Evolutionary conservation across 129 eudicot genomes (phyloP), one percentile per base, ranked within the genome.

Genomic region (Arctium minus): DNA sequence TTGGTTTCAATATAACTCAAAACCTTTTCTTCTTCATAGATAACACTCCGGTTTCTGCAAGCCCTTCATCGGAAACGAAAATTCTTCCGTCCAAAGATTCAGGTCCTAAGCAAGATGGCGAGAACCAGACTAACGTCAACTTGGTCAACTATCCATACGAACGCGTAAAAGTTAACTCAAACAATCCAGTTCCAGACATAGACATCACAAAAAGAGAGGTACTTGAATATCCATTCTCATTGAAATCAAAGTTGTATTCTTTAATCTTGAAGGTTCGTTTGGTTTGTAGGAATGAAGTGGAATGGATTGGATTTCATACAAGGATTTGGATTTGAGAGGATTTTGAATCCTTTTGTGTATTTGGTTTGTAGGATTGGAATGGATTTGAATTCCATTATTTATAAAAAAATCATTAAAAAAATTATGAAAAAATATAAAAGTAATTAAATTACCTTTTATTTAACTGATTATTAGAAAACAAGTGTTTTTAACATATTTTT

Each of bases 171-270:
- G 79, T 91, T 76, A 76, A 79, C 31, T 92, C 97, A 33, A 82
- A 81, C 17, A 84, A 86, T 81, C 97, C 94, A 22, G 90, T 76
- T 40, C 73, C 87, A 4, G 92, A 82, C 48, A 86, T 92, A 48
- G 97, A 92, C 85, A 82, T 88, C n/a, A 90, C 97, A 60, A 92
- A 83, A 77, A 84, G 97, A 85, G 97, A 92, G 97, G 97, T 92
- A 85, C 40, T 42, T 17, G 42, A 72, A 22, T 72, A 46, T 79
- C 68, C 29, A 70, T 73, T 62, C 50, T 71, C 39, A 46, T 70
- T 44, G 8, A 18, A 42, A 69, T n/a, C 5, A 4, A 35, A 17
- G 53, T 31, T 37, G 74, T 64, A 15, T 83, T 76, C 77, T 1
- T 4, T 13, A 53, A 13, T 50, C 22, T 53, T 17, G 65, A 53